Conservation (phyloP, 2,329 filamentous ascomycete species). For the Dryadomyces quercus-mongolicae region DNA sequence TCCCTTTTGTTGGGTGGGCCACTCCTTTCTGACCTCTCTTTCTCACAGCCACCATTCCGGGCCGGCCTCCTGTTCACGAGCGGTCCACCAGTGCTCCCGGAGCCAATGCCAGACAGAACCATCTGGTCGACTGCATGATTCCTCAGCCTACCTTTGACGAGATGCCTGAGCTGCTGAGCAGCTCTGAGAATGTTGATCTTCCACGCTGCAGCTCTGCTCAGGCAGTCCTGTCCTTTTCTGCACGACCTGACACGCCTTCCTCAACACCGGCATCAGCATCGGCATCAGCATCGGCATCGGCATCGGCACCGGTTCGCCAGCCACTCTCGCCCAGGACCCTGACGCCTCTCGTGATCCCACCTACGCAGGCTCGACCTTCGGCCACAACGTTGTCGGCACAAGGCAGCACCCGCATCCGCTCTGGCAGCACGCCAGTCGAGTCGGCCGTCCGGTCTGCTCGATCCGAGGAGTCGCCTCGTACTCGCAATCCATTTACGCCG, state of each 20-base stretch:
- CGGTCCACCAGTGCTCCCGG: conserved; percentile 51
- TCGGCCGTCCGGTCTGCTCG: conserved; percentile 31
- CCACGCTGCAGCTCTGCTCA: conserved; percentile 13
- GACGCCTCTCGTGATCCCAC: conserved; percentile 45
- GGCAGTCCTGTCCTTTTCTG: conserved; percentile 7
- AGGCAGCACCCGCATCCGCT: conserved; percentile 10
- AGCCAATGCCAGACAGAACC: conserved; percentile 33
- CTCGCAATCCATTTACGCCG: conserved; percentile 26
- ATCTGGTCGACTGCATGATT: conserved; percentile 24
- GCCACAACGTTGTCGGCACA: conserved; percentile 25
- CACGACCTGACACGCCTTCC: background rate
- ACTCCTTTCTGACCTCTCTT: background rate
- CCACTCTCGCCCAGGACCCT: conserved; percentile 42
- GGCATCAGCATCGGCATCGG: too few relatives aligned
- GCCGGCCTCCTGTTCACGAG: conserved; percentile 51
- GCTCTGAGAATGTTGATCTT: conserved; percentile 11
- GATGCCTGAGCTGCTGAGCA: conserved; percentile 17
- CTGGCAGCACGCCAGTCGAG: conserved; percentile 24
- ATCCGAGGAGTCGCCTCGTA: conserved; percentile 33
- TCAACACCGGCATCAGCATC: too few relatives aligned
- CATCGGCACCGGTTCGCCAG: conserved; percentile 19
- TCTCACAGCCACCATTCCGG: conserved; percentile 50
- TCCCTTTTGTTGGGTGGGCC: conserved; percentile 1
- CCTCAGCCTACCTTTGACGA: conserved; percentile 20
- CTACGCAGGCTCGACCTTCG: conserved; percentile 14